Base-by-base conservation (phyloP, 352 stramenopile genomes). In the Phytophthora pseudosyringae region DNA sequence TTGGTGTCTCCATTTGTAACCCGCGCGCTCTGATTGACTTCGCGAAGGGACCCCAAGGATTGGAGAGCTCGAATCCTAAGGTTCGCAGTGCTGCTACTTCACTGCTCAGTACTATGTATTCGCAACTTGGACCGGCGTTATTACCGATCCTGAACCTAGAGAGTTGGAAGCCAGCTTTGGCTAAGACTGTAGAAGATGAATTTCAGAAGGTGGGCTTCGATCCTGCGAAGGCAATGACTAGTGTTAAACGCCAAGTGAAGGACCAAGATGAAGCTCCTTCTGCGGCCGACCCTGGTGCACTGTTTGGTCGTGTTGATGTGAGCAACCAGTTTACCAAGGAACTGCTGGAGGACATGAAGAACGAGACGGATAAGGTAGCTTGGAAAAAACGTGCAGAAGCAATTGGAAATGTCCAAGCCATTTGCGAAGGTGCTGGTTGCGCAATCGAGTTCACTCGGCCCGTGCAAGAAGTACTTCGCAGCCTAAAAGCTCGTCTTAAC, bases 301-400 rank as follows among this genome's bases (percentile, higher is more conserved):
- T 94, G 2, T 94, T 96, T 56, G 88, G 86, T 11, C 80, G 88
- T 39, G 70, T 84, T 9, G 88, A 96, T 55, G 79, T 95, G 18
- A 94, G 86, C 40, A 70, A 58, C 21, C 86, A 95, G 40, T 80
- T 96, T 28, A 95, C 88, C 16, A 96, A 94, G 53, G 86, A 96
- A 8, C 59, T 96, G n/a, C 76, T 96, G 41, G 86, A 81, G 1
- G 76, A 92, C 38, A 91, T 96, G 78, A 91, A 94, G 39, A 93
- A 86, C 29, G 88, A 95, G 67, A 80, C 90, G 2, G 86, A 94
- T 56, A 95, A 93, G 40, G 77, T 80, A 3, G 87, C 86, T 0
- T 96, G 87, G 88, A 95, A 96, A 54, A 94, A 94, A 53, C 81
- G 88, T 15, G 54, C 81, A 15, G 87, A 86, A 31, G 88, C 88